phyloP scores from a whole-genome alignment of 345 rosid species.

The Populus alba region DNA sequence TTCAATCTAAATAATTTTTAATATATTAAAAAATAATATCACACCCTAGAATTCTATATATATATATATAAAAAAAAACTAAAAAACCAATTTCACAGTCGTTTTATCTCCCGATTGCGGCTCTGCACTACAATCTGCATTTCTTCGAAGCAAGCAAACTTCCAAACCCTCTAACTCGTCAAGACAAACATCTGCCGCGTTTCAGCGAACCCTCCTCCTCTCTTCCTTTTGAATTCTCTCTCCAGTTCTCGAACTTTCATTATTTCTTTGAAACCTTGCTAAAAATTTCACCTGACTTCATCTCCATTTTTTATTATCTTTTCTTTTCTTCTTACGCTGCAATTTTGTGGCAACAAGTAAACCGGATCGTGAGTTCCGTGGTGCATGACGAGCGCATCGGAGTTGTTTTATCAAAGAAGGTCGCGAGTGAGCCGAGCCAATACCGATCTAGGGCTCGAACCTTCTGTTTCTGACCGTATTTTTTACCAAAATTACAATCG shows the following conservation, averaged over 20 bases:
- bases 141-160: too few relatives aligned
- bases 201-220: background rate
- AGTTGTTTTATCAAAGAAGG: conserved; percentile 77
- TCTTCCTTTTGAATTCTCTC: background rate
- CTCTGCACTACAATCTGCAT: background rate
- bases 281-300: background rate
- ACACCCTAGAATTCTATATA: too few relatives aligned
- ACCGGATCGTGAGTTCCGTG: conserved; percentile 1
- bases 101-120: background rate
- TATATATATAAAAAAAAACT: too few relatives aligned
- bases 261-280: background rate
- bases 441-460: conserved; percentile 39
- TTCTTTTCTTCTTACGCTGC: background rate
- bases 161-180: background rate
- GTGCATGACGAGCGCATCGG: conserved; percentile 93
- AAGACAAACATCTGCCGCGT: background rate
- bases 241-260: background rate
- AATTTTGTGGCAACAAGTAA: background rate
- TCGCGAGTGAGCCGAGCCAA: conserved; percentile 56
- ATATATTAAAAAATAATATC: too few relatives aligned
- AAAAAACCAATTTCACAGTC: background rate
- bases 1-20: too few relatives aligned
- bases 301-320: background rate
- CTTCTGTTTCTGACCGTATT: conserved; percentile 38
- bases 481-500: conserved; percentile 39